Conservation (phyloP, 306 rosid genomes). For the Dalbergia cultrata region DNA sequence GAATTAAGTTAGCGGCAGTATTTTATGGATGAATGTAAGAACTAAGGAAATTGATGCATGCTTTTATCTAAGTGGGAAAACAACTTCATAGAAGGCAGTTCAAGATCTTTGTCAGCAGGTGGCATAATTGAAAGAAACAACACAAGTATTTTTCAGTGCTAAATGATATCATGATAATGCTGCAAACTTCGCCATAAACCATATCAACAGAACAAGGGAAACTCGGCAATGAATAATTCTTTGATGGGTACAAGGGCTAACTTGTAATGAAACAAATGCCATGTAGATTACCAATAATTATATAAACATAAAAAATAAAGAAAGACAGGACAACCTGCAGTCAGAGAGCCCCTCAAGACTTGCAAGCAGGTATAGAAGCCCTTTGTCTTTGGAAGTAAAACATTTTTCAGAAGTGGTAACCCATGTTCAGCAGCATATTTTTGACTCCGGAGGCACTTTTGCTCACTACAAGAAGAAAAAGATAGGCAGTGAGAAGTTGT, state of each 20-base stretch:
- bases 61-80: not conserved
- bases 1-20: not conserved
- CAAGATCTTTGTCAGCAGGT: conserved; percentile 21
- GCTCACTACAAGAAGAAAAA: conserved; percentile 62
- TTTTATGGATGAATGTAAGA: conserved; percentile 12
- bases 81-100: not conserved
- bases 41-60: not conserved
- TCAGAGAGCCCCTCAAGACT: conserved; percentile 63
- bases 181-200: conserved; percentile 17
- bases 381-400: conserved; percentile 80
- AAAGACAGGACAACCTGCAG: conserved; percentile 63
- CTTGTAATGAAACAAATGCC: not conserved
- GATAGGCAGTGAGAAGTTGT: conserved; percentile 11
- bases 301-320: conserved; percentile 23
- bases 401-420: conserved; percentile 70
- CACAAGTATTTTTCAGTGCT: not conserved
- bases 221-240: conserved; percentile 10
- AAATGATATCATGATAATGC: not conserved
- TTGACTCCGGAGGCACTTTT: conserved; percentile 76
- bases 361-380: conserved; percentile 78
- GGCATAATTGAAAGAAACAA: conserved; percentile 21
- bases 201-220: conserved; percentile 23
- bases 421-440: conserved; percentile 79
- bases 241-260: conserved; percentile 11
- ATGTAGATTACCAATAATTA: conserved; percentile 21